These are phyloP conservation scores for Hanseniaspora nectarophila DNA, from an alignment of 805 yeast species.

Conservation along the genomic window DNA sequence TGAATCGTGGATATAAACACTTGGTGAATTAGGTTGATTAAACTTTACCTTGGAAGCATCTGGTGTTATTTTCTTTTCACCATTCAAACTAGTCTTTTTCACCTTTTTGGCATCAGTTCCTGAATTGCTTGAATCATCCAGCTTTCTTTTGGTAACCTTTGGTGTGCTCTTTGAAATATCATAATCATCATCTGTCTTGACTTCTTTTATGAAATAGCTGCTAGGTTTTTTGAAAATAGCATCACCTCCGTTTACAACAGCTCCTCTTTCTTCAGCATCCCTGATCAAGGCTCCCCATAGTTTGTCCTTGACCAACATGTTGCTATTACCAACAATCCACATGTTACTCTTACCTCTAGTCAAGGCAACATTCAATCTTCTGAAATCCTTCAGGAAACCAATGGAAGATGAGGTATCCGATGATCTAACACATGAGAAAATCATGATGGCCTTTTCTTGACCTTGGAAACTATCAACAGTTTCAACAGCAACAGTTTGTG, in stretches of 20 bases:
- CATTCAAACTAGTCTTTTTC: background rate
- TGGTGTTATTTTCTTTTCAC: background rate
- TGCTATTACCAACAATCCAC: constrained; percentile 79
- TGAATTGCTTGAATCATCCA: background rate
- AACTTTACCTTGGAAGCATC: background rate
- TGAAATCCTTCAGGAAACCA: constrained; percentile 79
- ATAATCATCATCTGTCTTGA: background rate
- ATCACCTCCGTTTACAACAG: constrained; percentile 17
- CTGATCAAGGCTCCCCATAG: constrained; percentile 63
- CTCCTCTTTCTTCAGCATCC: constrained; percentile 47
- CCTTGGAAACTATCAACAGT: constrained; percentile 98
- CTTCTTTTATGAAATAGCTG: background rate
- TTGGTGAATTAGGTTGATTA: background rate
- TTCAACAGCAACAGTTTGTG: constrained; percentile 67
- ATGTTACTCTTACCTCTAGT: constrained; percentile 86
- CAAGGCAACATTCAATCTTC: constrained; percentile 95
- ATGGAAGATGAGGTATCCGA: constrained; percentile 44
- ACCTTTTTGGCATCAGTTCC: background rate
- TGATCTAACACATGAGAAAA: constrained; percentile 93
- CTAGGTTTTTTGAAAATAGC: background rate
- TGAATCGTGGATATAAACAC: constrained; percentile 6
- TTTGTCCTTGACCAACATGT: constrained; percentile 49
- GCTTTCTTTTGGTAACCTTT: background rate
- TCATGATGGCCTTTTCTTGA: constrained; percentile 87
- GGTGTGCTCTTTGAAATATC: background rate